A percentile compares a stretch with the other conserved stretches of the same genome.
Conservation (phyloP, 1,284 basidiomycete species). For the Ustilago trichophora region DNA sequence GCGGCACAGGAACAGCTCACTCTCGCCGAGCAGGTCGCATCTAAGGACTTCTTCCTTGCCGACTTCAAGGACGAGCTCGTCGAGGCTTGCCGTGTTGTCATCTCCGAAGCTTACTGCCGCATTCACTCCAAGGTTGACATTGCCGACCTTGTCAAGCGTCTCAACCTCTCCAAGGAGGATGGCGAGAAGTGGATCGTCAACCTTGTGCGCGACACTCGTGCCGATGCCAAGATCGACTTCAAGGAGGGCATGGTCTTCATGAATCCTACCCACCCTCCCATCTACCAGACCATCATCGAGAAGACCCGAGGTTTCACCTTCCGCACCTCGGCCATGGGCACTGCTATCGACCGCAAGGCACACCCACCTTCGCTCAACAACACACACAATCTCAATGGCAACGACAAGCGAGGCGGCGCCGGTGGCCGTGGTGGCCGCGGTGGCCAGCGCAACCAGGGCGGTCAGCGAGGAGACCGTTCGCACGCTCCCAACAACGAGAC, state of each 20-base stretch:
- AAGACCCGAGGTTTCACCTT: slow-evolving; percentile 91
- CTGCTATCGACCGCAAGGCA: slow-evolving; percentile 76
- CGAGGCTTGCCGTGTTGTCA: slow-evolving; percentile 92
- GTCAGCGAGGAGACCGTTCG: slow-evolving; percentile 37
- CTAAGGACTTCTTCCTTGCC: slow-evolving; percentile 91
- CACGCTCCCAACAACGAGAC: slow-evolving; percentile 23
- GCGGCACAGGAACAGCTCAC: slow-evolving; percentile 84
- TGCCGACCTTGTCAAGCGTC: slow-evolving; percentile 88
- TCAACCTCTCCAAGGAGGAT: slow-evolving; percentile 90
- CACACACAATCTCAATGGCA: slow-evolving; percentile 48
- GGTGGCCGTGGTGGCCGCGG: slow-evolving; percentile 56
- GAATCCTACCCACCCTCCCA: slow-evolving; percentile 84
- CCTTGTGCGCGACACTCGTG: slow-evolving; percentile 92
- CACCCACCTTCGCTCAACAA: slow-evolving; percentile 54
- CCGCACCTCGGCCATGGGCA: slow-evolving; percentile 87
- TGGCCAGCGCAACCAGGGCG: slow-evolving; percentile 51
- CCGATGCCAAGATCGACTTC: slow-evolving; percentile 97
- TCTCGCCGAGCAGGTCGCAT: slow-evolving; percentile 82
- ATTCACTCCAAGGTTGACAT: slow-evolving; percentile 98
- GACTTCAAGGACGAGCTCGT: slow-evolving; percentile 91
- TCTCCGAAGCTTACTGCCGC: slow-evolving; percentile 96
- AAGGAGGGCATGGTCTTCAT: slow-evolving; percentile 97
- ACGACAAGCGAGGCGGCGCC: slow-evolving; percentile 47
- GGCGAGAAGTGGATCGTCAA: slow-evolving; percentile 99
- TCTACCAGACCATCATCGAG: slow-evolving; percentile 95